Evolutionary conservation across 1,139 yeast species (phyloP).

Genomic region (Hansenula lynferdii): DNA sequence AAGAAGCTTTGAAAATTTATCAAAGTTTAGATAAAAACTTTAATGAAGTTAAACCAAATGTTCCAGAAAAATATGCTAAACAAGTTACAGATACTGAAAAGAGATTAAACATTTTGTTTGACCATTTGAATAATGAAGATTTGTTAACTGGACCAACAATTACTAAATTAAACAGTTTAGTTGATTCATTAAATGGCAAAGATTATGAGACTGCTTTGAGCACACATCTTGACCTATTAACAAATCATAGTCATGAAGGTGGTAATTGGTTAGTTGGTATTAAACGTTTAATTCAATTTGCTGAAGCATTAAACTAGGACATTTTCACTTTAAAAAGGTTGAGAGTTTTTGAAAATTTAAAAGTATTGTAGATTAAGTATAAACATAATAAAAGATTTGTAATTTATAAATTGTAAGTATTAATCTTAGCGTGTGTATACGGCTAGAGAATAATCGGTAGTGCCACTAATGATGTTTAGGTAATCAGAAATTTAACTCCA

Average conservation of each 20-base stretch:
- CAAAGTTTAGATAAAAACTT: slow-evolving; percentile 49
- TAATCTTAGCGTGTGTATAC: too few species aligned
- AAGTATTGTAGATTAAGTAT: too few species aligned
- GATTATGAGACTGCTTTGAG: slow-evolving; percentile 60
- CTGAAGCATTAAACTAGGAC: slow-evolving; percentile 25
- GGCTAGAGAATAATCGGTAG: too few species aligned
- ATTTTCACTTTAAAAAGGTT: too few species aligned
- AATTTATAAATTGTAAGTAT: too few species aligned
- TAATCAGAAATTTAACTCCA: too few species aligned
- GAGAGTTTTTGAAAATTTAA: too few species aligned
- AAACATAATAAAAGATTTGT: too few species aligned
- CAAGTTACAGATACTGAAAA: slow-evolving; percentile 82
- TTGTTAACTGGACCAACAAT: slow-evolving; percentile 55
- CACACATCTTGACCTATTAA: slow-evolving; percentile 54
- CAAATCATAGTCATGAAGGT: slow-evolving; percentile 66
- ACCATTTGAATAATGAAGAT: slow-evolving; percentile 74
- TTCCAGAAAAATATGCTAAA: slow-evolving; percentile 70
- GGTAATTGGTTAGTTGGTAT: slow-evolving; percentile 96
- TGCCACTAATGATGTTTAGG: too few species aligned
- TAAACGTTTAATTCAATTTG: slow-evolving; percentile 80
- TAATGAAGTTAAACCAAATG: slow-evolving; percentile 60
- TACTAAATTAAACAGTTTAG: slow-evolving; percentile 46
- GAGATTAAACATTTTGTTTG: slow-evolving; percentile 72
- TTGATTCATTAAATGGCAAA: slow-evolving; percentile 44
- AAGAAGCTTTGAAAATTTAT: slow-evolving; percentile 52